Evolutionary conservation across 805 yeast species (phyloP).

Genomic region (Scheffersomyces amazonensis): DNA sequence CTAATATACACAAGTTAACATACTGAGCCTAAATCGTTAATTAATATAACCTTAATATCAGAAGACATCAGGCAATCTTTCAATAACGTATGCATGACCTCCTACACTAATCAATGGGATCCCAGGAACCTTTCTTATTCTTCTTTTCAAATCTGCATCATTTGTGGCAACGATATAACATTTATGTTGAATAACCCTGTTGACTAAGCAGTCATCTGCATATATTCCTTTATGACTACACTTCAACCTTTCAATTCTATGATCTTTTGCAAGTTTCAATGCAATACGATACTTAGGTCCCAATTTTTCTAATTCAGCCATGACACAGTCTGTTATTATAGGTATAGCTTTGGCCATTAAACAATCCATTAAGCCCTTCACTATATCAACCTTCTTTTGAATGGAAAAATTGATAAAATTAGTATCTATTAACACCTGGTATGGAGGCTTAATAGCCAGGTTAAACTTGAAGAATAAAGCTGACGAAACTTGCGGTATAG

Average conservation of each 20-base stretch:
- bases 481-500: constrained; percentile 87
- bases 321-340: constrained; percentile 92
- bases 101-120: constrained; percentile 97
- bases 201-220: constrained; percentile 96
- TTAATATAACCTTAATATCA: constrained; percentile 14
- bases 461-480: constrained; percentile 94
- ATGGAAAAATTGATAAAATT: constrained; percentile 95
- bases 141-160: constrained; percentile 93
- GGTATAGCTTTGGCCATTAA: constrained; percentile 94
- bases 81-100: constrained; percentile 86
- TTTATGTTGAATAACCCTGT: constrained; percentile 91
- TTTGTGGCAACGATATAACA: constrained; percentile 97
- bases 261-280: constrained; percentile 86
- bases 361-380: constrained; percentile 97
- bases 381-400: constrained; percentile 90
- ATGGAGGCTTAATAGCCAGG: constrained; percentile 95
- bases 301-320: constrained; percentile 95
- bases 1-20: too few relatives aligned
- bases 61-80: constrained; percentile 92
- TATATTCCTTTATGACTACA: constrained; percentile 95
- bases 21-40: too few relatives aligned
- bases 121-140: constrained; percentile 95
- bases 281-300: constrained; percentile 97
- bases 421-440: constrained; percentile 93
- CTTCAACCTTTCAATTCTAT: constrained; percentile 79